Evolutionary conservation across 345 rosid species (phyloP).

Genomic region (Salix exigua): DNA sequence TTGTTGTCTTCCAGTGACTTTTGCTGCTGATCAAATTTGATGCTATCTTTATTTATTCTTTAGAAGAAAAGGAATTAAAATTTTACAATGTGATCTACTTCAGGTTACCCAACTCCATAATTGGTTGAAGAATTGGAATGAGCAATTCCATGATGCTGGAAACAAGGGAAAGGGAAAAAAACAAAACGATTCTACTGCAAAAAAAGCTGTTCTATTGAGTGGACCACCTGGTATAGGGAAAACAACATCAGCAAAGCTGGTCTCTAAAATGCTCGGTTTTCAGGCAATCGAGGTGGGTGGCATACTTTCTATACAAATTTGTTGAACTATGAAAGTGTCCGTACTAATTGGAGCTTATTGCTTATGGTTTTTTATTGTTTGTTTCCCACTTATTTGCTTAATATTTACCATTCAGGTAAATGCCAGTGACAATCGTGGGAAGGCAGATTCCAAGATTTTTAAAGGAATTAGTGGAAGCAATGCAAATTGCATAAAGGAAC

Average conservation of each 20-base stretch:
- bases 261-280: conserved; percentile 87
- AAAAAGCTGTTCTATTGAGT: conserved; percentile 80
- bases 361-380: background rate
- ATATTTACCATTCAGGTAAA: conserved; percentile 51
- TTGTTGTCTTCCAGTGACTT: background rate
- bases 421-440: conserved; percentile 98
- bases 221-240: conserved; percentile 98
- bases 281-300: conserved; percentile 94
- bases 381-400: background rate
- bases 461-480: conserved; percentile 97
- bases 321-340: conserved; percentile 2
- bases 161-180: conserved; percentile 73
- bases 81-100: conserved; percentile 11
- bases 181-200: conserved; percentile 60
- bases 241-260: conserved; percentile 90
- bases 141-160: conserved; percentile 58
- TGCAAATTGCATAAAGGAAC: conserved; percentile 91
- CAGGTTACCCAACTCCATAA: conserved; percentile 90
- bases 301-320: background rate
- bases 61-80: background rate
- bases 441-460: conserved; percentile 70
- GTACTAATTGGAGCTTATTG: background rate
- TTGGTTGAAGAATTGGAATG: conserved; percentile 84
- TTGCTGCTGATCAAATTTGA: background rate
- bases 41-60: background rate